These are phyloP conservation scores for Kuraishia piskuri DNA, from an alignment of 805 yeast species.

Conservation along the genomic window DNA sequence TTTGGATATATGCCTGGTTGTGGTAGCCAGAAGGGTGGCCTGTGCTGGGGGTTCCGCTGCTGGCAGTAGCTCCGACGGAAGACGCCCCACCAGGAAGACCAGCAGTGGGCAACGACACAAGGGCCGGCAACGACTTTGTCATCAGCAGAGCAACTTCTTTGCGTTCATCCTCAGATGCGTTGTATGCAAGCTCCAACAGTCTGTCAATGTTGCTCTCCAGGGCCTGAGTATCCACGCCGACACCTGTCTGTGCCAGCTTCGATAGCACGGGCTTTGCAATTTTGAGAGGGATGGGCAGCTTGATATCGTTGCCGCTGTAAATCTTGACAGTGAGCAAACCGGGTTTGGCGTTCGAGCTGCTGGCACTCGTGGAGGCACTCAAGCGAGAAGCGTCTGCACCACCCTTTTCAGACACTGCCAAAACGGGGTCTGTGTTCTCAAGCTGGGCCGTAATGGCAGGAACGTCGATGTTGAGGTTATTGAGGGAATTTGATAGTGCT, in stretches of 20 bases:
- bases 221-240: conserved; percentile 23
- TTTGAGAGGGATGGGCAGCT: conserved; percentile 62
- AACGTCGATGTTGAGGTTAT: conserved; percentile 1
- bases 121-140: conserved; percentile 34
- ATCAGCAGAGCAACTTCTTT: conserved; percentile 10
- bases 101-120: conserved; percentile 27
- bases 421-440: conserved; percentile 23
- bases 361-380: background rate
- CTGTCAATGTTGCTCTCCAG: conserved; percentile 23
- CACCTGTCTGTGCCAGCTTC: conserved; percentile 57
- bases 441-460: conserved; percentile 16
- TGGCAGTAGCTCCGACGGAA: background rate
- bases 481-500: background rate
- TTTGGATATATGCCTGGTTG: conserved; percentile 49
- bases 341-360: conserved; percentile 27
- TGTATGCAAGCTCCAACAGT: conserved; percentile 9
- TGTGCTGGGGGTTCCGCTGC: background rate
- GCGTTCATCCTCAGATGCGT: conserved; percentile 6
- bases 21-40: conserved; percentile 44
- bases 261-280: conserved; percentile 54
- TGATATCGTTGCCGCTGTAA: conserved; percentile 58
- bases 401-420: conserved; percentile 7
- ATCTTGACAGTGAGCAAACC: conserved; percentile 75
- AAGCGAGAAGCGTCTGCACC: background rate
- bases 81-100: conserved; percentile 12